Percentiles rank a stretch among this genome's conserved stretches.
These are phyloP conservation scores for Beta vulgaris DNA, from an alignment of 148 eudicot species.

Conservation along the genomic window DNA sequence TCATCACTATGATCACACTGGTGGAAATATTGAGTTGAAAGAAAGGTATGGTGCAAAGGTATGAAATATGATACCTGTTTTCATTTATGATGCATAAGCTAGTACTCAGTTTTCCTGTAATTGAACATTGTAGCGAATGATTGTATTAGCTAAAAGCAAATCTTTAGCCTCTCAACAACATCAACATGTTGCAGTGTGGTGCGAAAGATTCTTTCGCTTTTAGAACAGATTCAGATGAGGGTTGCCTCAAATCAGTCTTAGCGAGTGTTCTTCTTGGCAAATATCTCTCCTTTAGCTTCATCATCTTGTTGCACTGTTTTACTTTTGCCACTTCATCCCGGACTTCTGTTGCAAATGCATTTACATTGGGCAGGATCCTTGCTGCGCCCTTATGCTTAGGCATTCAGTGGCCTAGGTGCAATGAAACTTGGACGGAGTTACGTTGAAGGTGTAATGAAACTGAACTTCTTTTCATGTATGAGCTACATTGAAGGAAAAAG, in stretches of 20 bases:
- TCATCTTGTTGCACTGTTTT: neutral
- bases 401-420: no score
- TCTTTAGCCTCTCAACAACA: neutral
- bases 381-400: no score
- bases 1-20: constrained; percentile 93
- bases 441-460: no score
- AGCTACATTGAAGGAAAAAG: no score
- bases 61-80: constrained; percentile 25
- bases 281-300: neutral
- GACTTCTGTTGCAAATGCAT: no score
- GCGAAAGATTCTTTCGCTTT: neutral
- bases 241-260: neutral
- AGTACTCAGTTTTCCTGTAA: neutral
- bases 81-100: neutral
- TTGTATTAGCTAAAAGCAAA: neutral
- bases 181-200: neutral
- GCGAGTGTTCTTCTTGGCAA: neutral
- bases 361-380: no score
- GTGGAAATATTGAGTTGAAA: constrained; percentile 82
- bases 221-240: neutral
- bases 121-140: neutral
- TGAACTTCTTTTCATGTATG: no score
- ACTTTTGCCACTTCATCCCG: no score
- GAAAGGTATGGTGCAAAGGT: constrained; percentile 95
- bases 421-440: no score